Percentiles rank a stretch among this genome's conserved stretches.
Conservation (phyloP, 768 basidiomycete genomes). For the Polyporus arcularius region DNA sequence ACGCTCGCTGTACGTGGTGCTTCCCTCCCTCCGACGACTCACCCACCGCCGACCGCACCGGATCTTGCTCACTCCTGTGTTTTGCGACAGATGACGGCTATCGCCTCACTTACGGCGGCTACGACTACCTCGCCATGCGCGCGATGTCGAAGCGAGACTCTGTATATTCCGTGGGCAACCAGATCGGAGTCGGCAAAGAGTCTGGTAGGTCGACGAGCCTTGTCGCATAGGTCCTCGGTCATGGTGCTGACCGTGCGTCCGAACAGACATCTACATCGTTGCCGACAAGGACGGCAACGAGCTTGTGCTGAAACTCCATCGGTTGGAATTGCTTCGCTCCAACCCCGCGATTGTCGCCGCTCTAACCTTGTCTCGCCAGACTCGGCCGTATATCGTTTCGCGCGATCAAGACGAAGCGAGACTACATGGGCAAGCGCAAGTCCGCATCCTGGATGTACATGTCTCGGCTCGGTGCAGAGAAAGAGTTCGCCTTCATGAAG, state of each 20-base stretch:
- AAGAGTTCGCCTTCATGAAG: constrained; percentile 99
- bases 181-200: constrained; percentile 98
- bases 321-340: constrained; percentile 47
- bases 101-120: constrained; percentile 96
- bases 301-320: constrained; percentile 91
- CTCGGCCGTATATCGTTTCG: constrained; percentile 98
- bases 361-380: constrained; percentile 40
- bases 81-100: constrained; percentile 85
- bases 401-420: constrained; percentile 93
- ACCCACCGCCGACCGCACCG: not conserved
- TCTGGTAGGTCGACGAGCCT: constrained; percentile 57
- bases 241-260: not conserved
- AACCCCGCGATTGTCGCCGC: not conserved
- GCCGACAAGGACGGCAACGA: constrained; percentile 82
- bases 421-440: constrained; percentile 94
- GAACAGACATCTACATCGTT: constrained; percentile 84
- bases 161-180: constrained; percentile 90
- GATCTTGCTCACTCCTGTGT: not conserved
- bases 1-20: constrained; percentile 78
- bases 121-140: constrained; percentile 93
- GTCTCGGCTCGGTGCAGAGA: constrained; percentile 93
- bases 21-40: not conserved
- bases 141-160: constrained; percentile 89
- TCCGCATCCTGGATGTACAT: constrained; percentile 99
- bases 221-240: not conserved